Evolutionary conservation across 2,329 filamentous ascomycete species (phyloP).

Genomic region (Fusarium chlamydosporum): DNA sequence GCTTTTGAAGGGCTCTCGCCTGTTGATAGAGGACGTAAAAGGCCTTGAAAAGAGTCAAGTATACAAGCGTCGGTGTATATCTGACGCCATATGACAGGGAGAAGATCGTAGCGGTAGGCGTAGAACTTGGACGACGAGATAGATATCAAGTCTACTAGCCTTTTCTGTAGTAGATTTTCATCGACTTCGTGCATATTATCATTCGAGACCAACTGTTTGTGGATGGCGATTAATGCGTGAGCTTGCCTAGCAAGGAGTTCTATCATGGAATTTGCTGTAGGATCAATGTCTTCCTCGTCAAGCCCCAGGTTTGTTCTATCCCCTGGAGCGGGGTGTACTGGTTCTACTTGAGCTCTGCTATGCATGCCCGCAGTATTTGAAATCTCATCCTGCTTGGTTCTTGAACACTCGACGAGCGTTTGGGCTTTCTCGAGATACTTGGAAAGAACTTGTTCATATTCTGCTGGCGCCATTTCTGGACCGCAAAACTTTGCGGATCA

Average conservation of each 20-base stretch:
- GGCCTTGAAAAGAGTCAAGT: conserved; percentile 66
- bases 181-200: conserved; percentile 8
- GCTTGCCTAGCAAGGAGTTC: conserved; percentile 54
- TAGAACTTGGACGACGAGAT: conserved; percentile 78
- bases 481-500: background rate
- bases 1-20: conserved; percentile 27
- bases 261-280: conserved; percentile 42
- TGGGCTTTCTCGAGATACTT: conserved; percentile 48
- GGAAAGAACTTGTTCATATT: conserved; percentile 43
- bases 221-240: conserved; percentile 41
- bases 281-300: conserved; percentile 15
- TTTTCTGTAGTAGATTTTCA: conserved; percentile 54
- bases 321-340: background rate
- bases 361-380: background rate
- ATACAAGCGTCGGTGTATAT: conserved; percentile 80
- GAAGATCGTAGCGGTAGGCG: conserved; percentile 74
- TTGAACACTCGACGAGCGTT: conserved; percentile 24
- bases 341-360: background rate
- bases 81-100: conserved; percentile 77
- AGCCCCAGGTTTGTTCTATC: background rate
- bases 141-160: conserved; percentile 69
- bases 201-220: conserved; percentile 28
- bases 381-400: background rate
- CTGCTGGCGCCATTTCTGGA: conserved; percentile 40
- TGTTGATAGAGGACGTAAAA: conserved; percentile 41